These are phyloP conservation scores for Geotrichum aggregatum DNA, from an alignment of 1,139 yeast genomes.

Conservation along the genomic window DNA sequence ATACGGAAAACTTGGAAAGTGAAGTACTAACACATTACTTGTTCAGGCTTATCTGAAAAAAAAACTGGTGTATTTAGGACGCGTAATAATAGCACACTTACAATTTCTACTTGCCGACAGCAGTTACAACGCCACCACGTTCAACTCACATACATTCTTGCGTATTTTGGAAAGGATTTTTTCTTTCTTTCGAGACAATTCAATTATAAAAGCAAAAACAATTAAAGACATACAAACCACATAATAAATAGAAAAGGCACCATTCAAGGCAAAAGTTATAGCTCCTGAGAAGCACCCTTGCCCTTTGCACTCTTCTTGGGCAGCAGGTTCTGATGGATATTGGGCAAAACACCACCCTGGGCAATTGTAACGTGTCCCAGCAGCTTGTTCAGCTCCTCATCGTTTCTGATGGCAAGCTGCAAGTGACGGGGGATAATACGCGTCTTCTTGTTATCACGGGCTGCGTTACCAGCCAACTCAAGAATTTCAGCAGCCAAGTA, in stretches of 20 bases:
- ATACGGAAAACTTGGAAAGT: too few species aligned
- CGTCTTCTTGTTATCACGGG: constrained; percentile 96
- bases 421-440: constrained; percentile 98
- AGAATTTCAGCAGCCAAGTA: constrained; percentile 95
- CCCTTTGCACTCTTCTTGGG: constrained; percentile 24
- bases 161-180: too few species aligned
- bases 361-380: constrained; percentile 93
- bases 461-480: constrained; percentile 98
- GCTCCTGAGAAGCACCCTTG: constrained; percentile 22
- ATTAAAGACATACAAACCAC: background rate
- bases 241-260: background rate
- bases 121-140: too few species aligned
- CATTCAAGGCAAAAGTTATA: constrained; percentile 9
- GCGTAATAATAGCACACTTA: too few species aligned
- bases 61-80: too few species aligned
- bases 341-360: constrained; percentile 98
- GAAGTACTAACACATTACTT: too few species aligned
- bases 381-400: constrained; percentile 90
- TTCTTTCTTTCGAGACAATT: too few species aligned
- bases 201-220: constrained; percentile 1
- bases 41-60: too few species aligned
- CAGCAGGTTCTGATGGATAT: constrained; percentile 81
- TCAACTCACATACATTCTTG: too few species aligned
- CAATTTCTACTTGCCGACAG: too few species aligned
- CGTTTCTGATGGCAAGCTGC: constrained; percentile 97